A percentile compares a stretch with the other conserved stretches of the same genome.
Conservation (phyloP, 495 filamentous ascomycete genomes). For the Lindgomyces ingoldianus region DNA sequence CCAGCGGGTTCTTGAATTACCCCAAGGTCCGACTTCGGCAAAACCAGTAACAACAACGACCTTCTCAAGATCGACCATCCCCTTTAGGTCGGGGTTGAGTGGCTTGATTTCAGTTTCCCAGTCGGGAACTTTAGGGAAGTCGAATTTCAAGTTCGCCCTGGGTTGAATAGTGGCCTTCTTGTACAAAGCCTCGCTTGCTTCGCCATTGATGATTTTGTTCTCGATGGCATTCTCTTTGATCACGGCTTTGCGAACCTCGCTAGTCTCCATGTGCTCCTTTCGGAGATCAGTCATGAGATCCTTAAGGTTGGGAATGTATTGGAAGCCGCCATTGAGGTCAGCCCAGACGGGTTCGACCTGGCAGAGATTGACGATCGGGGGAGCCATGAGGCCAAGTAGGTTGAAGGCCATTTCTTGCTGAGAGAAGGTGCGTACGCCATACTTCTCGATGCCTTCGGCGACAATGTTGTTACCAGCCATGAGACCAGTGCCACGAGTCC, state of each 20-base stretch:
- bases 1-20: constrained; percentile 96
- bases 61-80: constrained; percentile 98
- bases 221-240: constrained; percentile 95
- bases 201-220: constrained; percentile 96
- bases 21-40: constrained; percentile 95
- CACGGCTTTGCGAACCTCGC: constrained; percentile 88
- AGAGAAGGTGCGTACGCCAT: constrained; percentile 96
- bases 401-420: constrained; percentile 99
- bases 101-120: constrained; percentile 91
- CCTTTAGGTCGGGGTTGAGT: constrained; percentile 81
- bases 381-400: constrained; percentile 92
- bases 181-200: constrained; percentile 87
- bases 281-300: constrained; percentile 85
- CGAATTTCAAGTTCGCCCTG: constrained; percentile 94
- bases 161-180: constrained; percentile 90
- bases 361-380: constrained; percentile 90
- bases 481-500: constrained; percentile 96
- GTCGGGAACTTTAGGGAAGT: constrained; percentile 85
- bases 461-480: constrained; percentile 99
- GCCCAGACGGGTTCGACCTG: constrained; percentile 94
- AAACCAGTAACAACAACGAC: constrained; percentile 98
- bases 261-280: constrained; percentile 89
- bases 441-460: constrained; percentile 92
- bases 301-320: constrained; percentile 97
- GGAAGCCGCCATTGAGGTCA: constrained; percentile 94